Base-by-base conservation (phyloP, 148 eudicot genomes). In the Chenopodium quinoa region DNA sequence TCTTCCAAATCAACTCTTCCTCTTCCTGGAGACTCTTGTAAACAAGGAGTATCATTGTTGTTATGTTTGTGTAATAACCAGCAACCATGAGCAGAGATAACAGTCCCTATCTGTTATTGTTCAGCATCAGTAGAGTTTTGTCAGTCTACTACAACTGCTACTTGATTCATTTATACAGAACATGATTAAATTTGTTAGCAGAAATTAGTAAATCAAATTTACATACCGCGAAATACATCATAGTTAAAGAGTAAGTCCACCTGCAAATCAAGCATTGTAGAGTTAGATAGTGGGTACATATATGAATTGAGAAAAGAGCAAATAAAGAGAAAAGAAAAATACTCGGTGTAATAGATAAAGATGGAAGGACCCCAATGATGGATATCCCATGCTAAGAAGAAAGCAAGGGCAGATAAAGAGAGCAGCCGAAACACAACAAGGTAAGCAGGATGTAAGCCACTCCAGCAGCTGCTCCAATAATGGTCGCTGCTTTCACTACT, bases 181-280 rank as follows among this genome's bases (percentile, higher is more conserved):
- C 37, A 40, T 40, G 44, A 40, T 40, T 6, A 7, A 40, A 5
- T 40, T 5, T 40, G 44, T 5, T 5, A 6, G 44, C 44, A 40
- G 44, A 40, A 40, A 40, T 40, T 6, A 40, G 2, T 11, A 50
- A 50, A 2, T 11, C 54, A 9, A 2, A 50, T 12, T 2, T 50
- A 50, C 92, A 40, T 91, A 92, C 96, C 88, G 88, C 93, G 60
- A 90, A 92, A 80, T 92, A 92, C 12, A 92, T 7, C 79, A 89
- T 89, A 75, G 91, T 91, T 76, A 92, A 83, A 34, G 88, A 56
- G 78, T 89, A 92, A 23, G 96, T 89, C 96, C 96, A 92, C 85
- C 96, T 92, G 93, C 82, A 90, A 23, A 78, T 69, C 63, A 80
- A 52, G 60, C 60, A 12, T 12, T 17, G 0, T 50, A 11, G 16